These are phyloP conservation scores for Teratosphaeria viscida DNA, from an alignment of 2,329 filamentous ascomycete species.

Conservation along the genomic window DNA sequence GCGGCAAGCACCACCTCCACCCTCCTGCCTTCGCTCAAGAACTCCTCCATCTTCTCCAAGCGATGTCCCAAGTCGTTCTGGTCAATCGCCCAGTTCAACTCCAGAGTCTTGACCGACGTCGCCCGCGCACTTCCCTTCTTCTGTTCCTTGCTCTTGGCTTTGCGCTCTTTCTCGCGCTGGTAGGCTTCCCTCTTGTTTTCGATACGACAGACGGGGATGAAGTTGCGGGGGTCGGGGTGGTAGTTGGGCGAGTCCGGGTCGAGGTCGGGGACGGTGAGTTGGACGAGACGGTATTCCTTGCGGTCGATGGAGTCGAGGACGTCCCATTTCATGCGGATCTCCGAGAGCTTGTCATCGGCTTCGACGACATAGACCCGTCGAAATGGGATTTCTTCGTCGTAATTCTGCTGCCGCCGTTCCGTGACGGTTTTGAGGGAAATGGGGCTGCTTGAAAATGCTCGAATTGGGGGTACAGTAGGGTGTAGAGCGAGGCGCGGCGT, in stretches of 20 bases:
- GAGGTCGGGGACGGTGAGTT: slow-evolving; percentile 25
- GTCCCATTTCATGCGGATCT: slow-evolving; percentile 20
- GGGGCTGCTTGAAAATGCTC: slow-evolving; percentile 13
- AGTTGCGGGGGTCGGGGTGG: slow-evolving; percentile 8
- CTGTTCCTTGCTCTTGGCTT: slow-evolving; percentile 35
- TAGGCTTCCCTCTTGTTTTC: slow-evolving; percentile 47
- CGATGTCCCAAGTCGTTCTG: slow-evolving; percentile 63
- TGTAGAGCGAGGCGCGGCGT: slow-evolving; percentile 2
- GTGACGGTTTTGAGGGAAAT: slow-evolving; percentile 26
- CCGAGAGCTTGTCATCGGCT: slow-evolving; percentile 25
- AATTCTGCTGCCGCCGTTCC: slow-evolving; percentile 29
- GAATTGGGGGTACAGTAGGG: slow-evolving; percentile 8
- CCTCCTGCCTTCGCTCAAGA: slow-evolving; percentile 62
- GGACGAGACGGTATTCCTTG: slow-evolving; percentile 39
- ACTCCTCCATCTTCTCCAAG: slow-evolving; percentile 55
- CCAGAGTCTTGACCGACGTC: slow-evolving; percentile 59
- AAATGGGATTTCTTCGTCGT: slow-evolving; percentile 40
- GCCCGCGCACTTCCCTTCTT: slow-evolving; percentile 35
- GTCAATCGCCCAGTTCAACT: slow-evolving; percentile 82
- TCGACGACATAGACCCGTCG: slow-evolving; percentile 36
- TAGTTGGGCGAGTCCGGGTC: not conserved
- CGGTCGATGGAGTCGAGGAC: slow-evolving; percentile 40
- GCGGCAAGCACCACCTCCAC: slow-evolving; percentile 64
- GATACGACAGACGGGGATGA: slow-evolving; percentile 62
- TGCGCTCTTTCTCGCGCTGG: slow-evolving; percentile 32